Evolutionary conservation across 225 moss, liverwort and hornwort genomes (phyloP).

Genomic region (Bryum argenteum): DNA sequence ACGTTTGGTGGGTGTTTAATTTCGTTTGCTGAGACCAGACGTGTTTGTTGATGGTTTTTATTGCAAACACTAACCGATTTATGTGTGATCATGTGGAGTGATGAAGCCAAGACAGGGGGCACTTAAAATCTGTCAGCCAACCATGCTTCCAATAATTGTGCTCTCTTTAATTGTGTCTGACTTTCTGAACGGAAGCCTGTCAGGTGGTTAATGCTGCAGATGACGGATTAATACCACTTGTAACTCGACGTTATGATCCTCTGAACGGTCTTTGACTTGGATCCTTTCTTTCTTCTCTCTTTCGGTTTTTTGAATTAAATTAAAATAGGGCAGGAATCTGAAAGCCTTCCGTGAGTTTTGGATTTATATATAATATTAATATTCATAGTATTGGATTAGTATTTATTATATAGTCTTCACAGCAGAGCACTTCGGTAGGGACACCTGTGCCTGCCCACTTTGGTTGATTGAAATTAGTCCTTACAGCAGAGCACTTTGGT

Average conservation of each 20-base stretch:
- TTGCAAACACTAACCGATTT: neutral
- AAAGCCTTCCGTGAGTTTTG: too few species aligned
- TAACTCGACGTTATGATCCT: conserved; percentile 40
- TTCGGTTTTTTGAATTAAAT: neutral
- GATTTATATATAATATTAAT: too few species aligned
- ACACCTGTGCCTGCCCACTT: too few species aligned
- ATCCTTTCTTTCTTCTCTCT: conserved; percentile 3
- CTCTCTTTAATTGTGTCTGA: conserved; percentile 40
- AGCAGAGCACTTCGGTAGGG: too few species aligned
- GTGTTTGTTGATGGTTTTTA: too few species aligned
- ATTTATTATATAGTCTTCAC: too few species aligned
- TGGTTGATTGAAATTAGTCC: too few species aligned
- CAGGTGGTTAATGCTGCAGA: conserved; percentile 47
- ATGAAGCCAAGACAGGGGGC: conserved; percentile 38
- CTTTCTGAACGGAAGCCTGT: conserved; percentile 42
- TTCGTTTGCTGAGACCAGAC: too few species aligned
- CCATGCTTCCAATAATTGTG: conserved; percentile 46
- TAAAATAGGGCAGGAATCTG: too few species aligned
- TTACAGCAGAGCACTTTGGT: too few species aligned
- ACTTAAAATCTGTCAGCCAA: conserved; percentile 47
- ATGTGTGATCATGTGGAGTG: conserved; percentile 33
- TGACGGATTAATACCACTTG: conserved; percentile 39
- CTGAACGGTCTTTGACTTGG: conserved; percentile 34
- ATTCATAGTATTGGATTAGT: too few species aligned
- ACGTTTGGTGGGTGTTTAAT: too few species aligned